Evolutionary conservation across 2,329 filamentous ascomycete genomes (phyloP).

Genomic region (Microdochium nivale): DNA sequence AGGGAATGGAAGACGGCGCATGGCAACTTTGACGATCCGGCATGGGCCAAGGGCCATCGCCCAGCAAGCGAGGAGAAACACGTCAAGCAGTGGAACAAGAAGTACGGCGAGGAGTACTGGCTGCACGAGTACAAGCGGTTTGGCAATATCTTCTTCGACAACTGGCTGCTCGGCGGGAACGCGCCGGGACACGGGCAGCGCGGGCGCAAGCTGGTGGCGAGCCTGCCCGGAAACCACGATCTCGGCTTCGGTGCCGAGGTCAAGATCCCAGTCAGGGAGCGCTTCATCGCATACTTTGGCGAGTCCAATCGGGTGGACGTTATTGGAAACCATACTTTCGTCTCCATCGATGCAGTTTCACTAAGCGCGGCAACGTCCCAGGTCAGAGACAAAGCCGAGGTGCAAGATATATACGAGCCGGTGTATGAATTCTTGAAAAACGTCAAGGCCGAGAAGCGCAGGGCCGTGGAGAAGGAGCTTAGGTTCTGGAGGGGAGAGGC

Average conservation of each 20-base stretch:
- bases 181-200: constrained; percentile 49
- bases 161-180: constrained; percentile 51
- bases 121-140: constrained; percentile 79
- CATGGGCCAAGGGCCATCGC: constrained; percentile 44
- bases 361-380: constrained; percentile 61
- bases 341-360: constrained; percentile 83
- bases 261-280: constrained; percentile 67
- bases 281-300: constrained; percentile 85
- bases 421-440: constrained; percentile 66
- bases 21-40: constrained; percentile 49
- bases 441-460: constrained; percentile 56
- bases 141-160: constrained; percentile 71
- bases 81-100: constrained; percentile 59
- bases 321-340: constrained; percentile 89
- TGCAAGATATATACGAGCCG: constrained; percentile 63
- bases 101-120: constrained; percentile 80
- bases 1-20: constrained; percentile 80
- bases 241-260: constrained; percentile 83
- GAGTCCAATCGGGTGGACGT: constrained; percentile 86
- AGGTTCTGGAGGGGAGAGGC: constrained; percentile 52
- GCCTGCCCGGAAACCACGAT: constrained; percentile 90
- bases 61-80: constrained; percentile 42
- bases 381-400: constrained; percentile 40
- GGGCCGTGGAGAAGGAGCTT: constrained; percentile 61
- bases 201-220: constrained; percentile 72